Conservation (phyloP, 2,329 filamentous ascomycete species). For the Berkeleyomyces rouxiae region DNA sequence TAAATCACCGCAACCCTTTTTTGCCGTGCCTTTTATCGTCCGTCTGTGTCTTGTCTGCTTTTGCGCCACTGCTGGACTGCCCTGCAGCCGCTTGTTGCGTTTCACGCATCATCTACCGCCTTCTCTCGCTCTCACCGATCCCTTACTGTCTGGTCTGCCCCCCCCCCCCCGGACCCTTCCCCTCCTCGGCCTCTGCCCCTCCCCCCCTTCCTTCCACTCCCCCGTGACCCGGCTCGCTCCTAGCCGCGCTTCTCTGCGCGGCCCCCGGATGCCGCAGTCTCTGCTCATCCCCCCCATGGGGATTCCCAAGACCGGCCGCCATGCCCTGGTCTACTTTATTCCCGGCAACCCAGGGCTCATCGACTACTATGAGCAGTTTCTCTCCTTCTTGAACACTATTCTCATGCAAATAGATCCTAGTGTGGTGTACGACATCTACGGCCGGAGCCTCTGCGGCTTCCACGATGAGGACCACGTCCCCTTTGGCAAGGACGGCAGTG, state of each 20-base stretch:
- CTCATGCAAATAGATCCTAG: constrained; percentile 28
- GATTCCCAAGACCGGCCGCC: constrained; percentile 16
- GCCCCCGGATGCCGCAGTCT: constrained; percentile 8
- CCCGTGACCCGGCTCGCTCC: neutral
- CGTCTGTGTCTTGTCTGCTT: neutral
- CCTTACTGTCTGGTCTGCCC: neutral
- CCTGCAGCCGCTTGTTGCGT: neutral
- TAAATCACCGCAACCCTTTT: neutral
- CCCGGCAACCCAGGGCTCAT: constrained; percentile 64
- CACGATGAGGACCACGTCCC: constrained; percentile 34
- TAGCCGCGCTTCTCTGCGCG: constrained; percentile 12
- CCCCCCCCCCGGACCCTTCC: neutral
- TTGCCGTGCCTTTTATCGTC: neutral
- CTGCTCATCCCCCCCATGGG: constrained; percentile 18
- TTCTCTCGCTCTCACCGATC: neutral
- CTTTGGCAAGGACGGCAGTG: constrained; percentile 23
- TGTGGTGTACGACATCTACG: constrained; percentile 36
- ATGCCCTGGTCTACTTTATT: constrained; percentile 51
- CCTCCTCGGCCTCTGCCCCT: neutral
- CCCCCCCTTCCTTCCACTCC: neutral
- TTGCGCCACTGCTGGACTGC: too few relatives aligned
- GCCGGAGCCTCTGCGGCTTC: constrained; percentile 42
- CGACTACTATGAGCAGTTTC: constrained; percentile 54
- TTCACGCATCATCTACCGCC: constrained; percentile 13
- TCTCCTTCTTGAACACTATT: constrained; percentile 37